Percentiles rank a stretch among this genome's conserved stretches.
Conservation (phyloP, 2,329 filamentous ascomycete genomes). For the Epichloe baconii region DNA sequence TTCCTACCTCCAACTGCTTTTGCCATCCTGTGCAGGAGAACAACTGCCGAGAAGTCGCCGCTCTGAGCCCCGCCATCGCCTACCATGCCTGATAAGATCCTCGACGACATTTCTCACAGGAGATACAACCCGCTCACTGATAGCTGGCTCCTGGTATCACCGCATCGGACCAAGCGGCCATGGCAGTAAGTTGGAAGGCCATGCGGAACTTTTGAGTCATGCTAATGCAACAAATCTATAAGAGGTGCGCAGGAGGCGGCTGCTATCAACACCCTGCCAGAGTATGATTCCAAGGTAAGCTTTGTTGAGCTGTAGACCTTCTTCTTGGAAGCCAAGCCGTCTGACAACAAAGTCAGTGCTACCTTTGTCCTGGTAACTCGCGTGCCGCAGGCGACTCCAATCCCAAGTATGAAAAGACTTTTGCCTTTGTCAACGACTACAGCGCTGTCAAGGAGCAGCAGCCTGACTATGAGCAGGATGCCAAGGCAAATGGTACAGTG, state of each 20-base stretch:
- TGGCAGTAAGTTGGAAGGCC: conserved; percentile 64
- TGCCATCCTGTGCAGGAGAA: too few relatives aligned
- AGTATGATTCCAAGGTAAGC: conserved; percentile 62
- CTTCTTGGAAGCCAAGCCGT: background rate
- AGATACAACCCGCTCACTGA: conserved; percentile 86
- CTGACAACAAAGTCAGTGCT: conserved; percentile 46
- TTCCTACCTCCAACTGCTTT: background rate
- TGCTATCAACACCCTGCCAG: conserved; percentile 54
- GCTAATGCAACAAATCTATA: conserved; percentile 1
- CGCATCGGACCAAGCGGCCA: conserved; percentile 89
- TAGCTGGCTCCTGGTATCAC: conserved; percentile 87
- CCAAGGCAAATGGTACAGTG: conserved; percentile 23
- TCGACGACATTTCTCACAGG: conserved; percentile 93
- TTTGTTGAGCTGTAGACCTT: background rate
- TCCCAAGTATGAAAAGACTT: conserved; percentile 74
- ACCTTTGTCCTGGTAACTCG: conserved; percentile 83
- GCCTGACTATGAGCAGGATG: conserved; percentile 51
- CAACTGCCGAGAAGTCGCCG: background rate
- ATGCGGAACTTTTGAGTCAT: background rate
- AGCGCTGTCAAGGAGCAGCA: conserved; percentile 93
- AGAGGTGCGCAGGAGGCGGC: conserved; percentile 69
- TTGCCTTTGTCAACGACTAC: conserved; percentile 95
- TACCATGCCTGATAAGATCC: conserved; percentile 57
- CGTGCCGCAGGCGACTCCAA: conserved; percentile 80
- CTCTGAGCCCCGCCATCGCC: background rate